phyloP scores from a whole-genome alignment of 805 yeast genomes.

The Lachancea meyersii region DNA sequence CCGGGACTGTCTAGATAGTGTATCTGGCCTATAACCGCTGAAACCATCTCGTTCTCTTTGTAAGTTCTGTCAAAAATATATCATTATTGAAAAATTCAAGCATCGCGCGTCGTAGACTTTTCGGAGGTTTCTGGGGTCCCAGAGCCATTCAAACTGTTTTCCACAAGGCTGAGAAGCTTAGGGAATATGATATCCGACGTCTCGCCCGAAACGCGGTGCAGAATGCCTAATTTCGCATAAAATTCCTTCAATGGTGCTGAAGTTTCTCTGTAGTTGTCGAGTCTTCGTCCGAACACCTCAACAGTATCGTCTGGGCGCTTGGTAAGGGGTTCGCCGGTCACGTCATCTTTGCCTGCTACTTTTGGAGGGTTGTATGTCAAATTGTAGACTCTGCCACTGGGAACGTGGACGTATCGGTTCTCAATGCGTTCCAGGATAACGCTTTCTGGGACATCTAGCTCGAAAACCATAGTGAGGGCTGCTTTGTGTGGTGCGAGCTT shows the following conservation, averaged over 20 bases:
- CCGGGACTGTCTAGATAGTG: no score
- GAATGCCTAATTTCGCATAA: constrained; percentile 45
- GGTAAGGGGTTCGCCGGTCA: constrained; percentile 79
- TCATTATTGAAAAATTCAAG: no score
- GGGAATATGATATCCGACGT: constrained; percentile 84
- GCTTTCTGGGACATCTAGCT: constrained; percentile 78
- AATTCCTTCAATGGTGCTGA: constrained; percentile 61
- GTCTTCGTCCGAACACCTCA: constrained; percentile 60
- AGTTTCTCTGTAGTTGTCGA: constrained; percentile 53
- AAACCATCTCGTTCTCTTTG: no score
- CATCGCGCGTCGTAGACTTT: no score
- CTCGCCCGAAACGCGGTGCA: constrained; percentile 59
- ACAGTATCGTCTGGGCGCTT: constrained; percentile 82
- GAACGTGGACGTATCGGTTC: constrained; percentile 75
- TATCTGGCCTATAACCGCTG: no score
- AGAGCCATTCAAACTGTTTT: no score
- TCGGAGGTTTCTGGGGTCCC: no score
- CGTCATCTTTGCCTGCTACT: constrained; percentile 70
- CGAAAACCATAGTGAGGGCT: constrained; percentile 69
- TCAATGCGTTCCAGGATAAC: constrained; percentile 77
- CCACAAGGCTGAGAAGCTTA: constrained; percentile 43
- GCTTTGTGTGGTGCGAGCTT: constrained; percentile 37
- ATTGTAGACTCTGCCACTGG: constrained; percentile 84
- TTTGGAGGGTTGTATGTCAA: constrained; percentile 86
- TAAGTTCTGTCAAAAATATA: no score